Evolutionary conservation across 352 stramenopile genomes (phyloP).

Genomic region (Pythium brassicae): DNA sequence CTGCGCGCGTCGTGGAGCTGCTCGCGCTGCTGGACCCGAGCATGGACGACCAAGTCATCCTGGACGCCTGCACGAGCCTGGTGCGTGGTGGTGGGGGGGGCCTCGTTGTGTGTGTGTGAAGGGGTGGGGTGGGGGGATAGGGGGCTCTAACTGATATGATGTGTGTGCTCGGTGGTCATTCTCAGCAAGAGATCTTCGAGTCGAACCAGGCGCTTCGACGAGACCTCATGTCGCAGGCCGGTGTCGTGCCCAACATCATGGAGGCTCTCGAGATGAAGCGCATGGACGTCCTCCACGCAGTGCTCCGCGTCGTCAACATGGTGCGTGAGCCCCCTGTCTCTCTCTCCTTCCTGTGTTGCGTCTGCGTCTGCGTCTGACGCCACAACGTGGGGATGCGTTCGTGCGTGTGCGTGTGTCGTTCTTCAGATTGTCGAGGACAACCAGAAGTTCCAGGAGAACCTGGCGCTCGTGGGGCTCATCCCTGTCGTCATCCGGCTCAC

Average conservation of each 20-base stretch:
- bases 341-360: not conserved
- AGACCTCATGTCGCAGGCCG: constrained; percentile 88
- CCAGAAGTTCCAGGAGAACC: constrained; percentile 88
- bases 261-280: constrained; percentile 91
- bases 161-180: not conserved
- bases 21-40: constrained; percentile 77
- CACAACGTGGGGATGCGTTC: too few species aligned
- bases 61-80: constrained; percentile 74
- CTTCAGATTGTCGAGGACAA: constrained; percentile 86
- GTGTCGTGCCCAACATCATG: constrained; percentile 91
- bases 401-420: not conserved
- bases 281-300: constrained; percentile 76
- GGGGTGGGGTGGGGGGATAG: too few species aligned
- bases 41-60: constrained; percentile 82
- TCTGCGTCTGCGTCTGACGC: too few species aligned
- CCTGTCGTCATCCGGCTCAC: constrained; percentile 89
- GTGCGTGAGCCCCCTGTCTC: constrained; percentile 17
- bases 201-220: constrained; percentile 63
- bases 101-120: not conserved
- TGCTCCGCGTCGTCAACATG: constrained; percentile 87
- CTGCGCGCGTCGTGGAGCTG: constrained; percentile 66
- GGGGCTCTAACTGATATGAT: too few species aligned
- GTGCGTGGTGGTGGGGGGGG: constrained; percentile 31
- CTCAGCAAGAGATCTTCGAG: constrained; percentile 76
- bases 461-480: constrained; percentile 88